These are phyloP conservation scores for Triangularia verruculosa DNA, from an alignment of 2,329 filamentous ascomycete species.

Conservation along the genomic window DNA sequence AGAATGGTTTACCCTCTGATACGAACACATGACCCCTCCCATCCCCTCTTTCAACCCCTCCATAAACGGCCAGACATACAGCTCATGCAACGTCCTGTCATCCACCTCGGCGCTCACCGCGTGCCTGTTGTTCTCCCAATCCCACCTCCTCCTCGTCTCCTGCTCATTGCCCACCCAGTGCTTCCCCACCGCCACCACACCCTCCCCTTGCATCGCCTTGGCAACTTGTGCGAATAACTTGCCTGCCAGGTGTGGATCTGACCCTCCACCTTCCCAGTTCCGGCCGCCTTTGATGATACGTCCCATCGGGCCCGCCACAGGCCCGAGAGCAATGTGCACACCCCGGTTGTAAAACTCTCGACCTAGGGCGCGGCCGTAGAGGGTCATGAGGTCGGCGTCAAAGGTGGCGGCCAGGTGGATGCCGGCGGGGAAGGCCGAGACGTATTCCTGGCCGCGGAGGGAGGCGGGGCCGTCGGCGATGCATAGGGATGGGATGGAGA, in stretches of 20 bases:
- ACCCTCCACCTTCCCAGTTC: conserved; percentile 53
- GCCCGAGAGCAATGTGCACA: conserved; percentile 66
- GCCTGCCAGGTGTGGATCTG: conserved; percentile 34
- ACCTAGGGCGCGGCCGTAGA: conserved; percentile 65
- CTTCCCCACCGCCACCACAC: conserved; percentile 75
- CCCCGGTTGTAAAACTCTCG: conserved; percentile 66
- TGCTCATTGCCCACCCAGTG: conserved; percentile 62
- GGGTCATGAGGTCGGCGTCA: conserved; percentile 63
- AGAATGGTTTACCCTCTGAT: conserved; percentile 68
- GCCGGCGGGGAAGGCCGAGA: conserved; percentile 59
- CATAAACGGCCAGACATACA: conserved; percentile 65
- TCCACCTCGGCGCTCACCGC: conserved; percentile 61
- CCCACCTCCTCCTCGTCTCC: conserved; percentile 46
- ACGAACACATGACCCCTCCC: conserved; percentile 63
- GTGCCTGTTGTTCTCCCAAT: conserved; percentile 38
- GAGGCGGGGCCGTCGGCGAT: conserved; percentile 42
- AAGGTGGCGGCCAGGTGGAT: conserved; percentile 69
- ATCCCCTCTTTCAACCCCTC: conserved; percentile 57
- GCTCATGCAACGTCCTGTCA: conserved; percentile 62
- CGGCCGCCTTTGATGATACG: conserved; percentile 60
- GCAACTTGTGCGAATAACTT: conserved; percentile 31
- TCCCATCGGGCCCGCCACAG: conserved; percentile 56
- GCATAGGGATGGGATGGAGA: conserved; percentile 43
- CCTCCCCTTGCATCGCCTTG: conserved; percentile 37
- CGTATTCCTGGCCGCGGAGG: conserved; percentile 35